Conservation (phyloP, 768 basidiomycete species). For the Tulasnella calospora region DNA sequence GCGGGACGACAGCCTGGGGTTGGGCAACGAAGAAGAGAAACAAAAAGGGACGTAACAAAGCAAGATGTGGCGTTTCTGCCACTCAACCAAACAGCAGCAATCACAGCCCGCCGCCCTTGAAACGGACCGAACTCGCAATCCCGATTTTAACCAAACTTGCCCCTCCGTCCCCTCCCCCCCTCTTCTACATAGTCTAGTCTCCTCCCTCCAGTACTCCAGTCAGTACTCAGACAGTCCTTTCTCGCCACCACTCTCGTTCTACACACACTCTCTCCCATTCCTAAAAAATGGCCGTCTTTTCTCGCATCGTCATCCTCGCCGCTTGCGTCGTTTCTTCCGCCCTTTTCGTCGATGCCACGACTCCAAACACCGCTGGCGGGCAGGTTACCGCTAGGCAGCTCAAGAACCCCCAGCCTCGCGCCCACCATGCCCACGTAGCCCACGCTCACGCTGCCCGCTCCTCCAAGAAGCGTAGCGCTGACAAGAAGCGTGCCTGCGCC, state of each 20-base stretch:
- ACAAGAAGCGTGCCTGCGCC: conserved; percentile 38
- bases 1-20: neutral
- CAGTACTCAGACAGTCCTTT: conserved; percentile 29
- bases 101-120: neutral
- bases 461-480: conserved; percentile 52
- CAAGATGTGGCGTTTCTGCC: neutral
- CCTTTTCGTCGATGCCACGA: conserved; percentile 44
- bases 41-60: neutral
- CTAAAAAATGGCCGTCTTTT: conserved; percentile 46
- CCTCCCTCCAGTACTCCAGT: conserved; percentile 36
- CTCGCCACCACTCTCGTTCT: conserved; percentile 23
- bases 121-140: neutral
- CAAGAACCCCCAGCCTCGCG: conserved; percentile 32
- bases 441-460: conserved; percentile 35
- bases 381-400: conserved; percentile 45
- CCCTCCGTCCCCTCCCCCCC: neutral
- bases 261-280: neutral
- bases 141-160: neutral
- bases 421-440: conserved; percentile 47
- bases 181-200: conserved; percentile 1
- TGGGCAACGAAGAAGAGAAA: neutral
- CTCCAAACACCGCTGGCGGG: conserved; percentile 36
- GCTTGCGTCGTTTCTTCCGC: conserved; percentile 41
- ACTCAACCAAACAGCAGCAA: neutral
- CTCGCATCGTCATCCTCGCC: conserved; percentile 53